Conservation (phyloP, 306 rosid species). For the Betula pendula region DNA sequence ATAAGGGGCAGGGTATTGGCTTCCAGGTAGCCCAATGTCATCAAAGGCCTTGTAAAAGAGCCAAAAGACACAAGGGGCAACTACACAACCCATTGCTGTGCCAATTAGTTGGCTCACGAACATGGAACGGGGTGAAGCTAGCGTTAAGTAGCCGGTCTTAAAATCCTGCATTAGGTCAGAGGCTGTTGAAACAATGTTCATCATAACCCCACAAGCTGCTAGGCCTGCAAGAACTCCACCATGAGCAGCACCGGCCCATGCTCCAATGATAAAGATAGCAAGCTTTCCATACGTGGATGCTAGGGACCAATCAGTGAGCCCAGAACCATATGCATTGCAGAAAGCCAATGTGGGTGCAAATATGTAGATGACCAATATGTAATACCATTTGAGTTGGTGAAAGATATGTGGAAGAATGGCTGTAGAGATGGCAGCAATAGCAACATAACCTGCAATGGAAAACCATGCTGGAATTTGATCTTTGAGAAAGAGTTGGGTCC, state of each 20-base stretch:
- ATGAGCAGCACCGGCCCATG: constrained; percentile 8
- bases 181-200: constrained; percentile 20
- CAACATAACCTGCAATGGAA: constrained; percentile 9
- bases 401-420: constrained; percentile 13
- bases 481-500: constrained; percentile 2
- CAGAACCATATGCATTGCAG: too few relatives aligned
- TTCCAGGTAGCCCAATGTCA: background rate
- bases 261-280: constrained; percentile 12
- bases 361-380: background rate
- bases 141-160: constrained; percentile 12
- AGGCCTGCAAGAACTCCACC: constrained; percentile 20
- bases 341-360: too few relatives aligned
- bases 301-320: constrained; percentile 12
- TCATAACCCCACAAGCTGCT: constrained; percentile 23
- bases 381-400: constrained; percentile 12
- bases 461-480: constrained; percentile 20
- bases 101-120: constrained; percentile 20
- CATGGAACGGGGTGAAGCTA: constrained; percentile 15
- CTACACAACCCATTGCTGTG: constrained; percentile 18
- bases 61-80: constrained; percentile 20
- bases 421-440: background rate
- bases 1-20: constrained; percentile 13
- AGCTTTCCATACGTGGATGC: constrained; percentile 18
- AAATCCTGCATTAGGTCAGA: constrained; percentile 18
- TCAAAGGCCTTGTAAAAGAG: constrained; percentile 14